Percentiles rank a stretch among this genome's conserved stretches.
Evolutionary conservation across 1,139 yeast species (phyloP).

Genomic region (Meyerozyma smithsonii): DNA sequence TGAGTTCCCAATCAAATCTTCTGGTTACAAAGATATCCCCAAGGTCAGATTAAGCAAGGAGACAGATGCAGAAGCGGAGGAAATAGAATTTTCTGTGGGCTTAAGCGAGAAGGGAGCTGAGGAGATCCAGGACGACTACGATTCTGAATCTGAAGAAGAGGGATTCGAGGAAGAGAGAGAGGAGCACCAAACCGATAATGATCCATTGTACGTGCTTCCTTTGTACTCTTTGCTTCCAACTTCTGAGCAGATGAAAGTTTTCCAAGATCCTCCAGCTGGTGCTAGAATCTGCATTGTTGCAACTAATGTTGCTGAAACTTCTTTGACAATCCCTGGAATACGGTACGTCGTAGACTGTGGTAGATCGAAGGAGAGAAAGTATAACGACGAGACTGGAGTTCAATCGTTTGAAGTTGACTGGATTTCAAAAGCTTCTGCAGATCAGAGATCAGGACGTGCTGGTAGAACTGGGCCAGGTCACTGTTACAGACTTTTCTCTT

Average conservation of each 20-base stretch:
- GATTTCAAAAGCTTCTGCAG: constrained; percentile 95
- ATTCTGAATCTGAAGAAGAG: constrained; percentile 67
- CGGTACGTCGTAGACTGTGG: constrained; percentile 96
- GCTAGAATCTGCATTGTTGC: constrained; percentile 89
- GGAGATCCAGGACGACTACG: constrained; percentile 33
- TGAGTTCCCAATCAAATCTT: constrained; percentile 59
- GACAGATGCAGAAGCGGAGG: constrained; percentile 81
- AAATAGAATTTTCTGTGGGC: constrained; percentile 71
- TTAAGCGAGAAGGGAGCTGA: constrained; percentile 21
- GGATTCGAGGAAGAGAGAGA: constrained; percentile 84
- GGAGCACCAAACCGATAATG: constrained; percentile 69
- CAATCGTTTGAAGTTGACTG: constrained; percentile 90
- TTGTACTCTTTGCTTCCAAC: constrained; percentile 90
- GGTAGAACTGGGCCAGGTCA: constrained; percentile 99
- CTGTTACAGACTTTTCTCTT: constrained; percentile 85
- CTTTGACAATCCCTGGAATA: constrained; percentile 93
- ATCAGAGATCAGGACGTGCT: constrained; percentile 96
- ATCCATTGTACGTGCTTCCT: constrained; percentile 87
- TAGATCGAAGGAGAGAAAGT: constrained; percentile 82
- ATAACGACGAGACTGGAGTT: constrained; percentile 79
- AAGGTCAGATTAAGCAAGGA: constrained; percentile 53
- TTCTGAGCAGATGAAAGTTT: constrained; percentile 89
- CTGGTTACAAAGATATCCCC: constrained; percentile 19
- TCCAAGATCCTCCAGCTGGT: constrained; percentile 79
- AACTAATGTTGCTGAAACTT: constrained; percentile 97